Evolutionary conservation across 495 filamentous ascomycete species (phyloP).

Genomic region (Aspergillus funiculosus): DNA sequence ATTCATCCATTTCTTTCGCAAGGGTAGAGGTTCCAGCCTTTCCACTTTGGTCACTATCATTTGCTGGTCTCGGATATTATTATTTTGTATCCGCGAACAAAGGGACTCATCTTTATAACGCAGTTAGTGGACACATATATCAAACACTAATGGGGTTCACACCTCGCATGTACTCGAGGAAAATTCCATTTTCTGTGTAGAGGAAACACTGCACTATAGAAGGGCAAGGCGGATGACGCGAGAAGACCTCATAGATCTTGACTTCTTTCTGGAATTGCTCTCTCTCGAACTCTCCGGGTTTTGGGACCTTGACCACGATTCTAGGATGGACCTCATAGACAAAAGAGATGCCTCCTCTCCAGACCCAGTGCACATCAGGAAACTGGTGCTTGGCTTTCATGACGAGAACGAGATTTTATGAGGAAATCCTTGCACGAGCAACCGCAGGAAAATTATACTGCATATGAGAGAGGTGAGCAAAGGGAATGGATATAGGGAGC

Average conservation of each 20-base stretch:
- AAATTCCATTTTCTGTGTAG: conserved; percentile 30
- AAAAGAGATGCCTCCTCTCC: conserved; percentile 31
- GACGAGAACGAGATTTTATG: too few species aligned
- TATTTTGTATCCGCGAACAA: conserved; percentile 23
- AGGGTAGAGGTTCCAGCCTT: conserved; percentile 26
- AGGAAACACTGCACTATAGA: conserved; percentile 30
- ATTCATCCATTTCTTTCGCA: conserved; percentile 37
- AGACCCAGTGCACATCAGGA: conserved; percentile 28
- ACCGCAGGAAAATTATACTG: too few species aligned
- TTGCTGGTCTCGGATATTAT: conserved; percentile 22
- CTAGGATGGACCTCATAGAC: conserved; percentile 35
- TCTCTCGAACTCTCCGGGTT: conserved; percentile 28
- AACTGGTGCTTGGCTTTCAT: too few species aligned
- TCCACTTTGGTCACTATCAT: conserved; percentile 26
- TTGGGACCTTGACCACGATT: conserved; percentile 35
- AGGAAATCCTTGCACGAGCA: too few species aligned
- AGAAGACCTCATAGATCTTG: conserved; percentile 29
- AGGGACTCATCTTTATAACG: conserved; percentile 21
- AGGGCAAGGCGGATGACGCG: conserved; percentile 26
- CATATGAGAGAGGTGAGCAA: too few species aligned
- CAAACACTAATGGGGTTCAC: conserved; percentile 1
- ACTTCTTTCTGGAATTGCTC: conserved; percentile 30
- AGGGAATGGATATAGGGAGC: too few species aligned
- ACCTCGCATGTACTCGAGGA: conserved; percentile 40
- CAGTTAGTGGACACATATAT: conserved; percentile 14